Conservation (phyloP, 2,329 filamentous ascomycete genomes). For the Ascochyta fabae region DNA sequence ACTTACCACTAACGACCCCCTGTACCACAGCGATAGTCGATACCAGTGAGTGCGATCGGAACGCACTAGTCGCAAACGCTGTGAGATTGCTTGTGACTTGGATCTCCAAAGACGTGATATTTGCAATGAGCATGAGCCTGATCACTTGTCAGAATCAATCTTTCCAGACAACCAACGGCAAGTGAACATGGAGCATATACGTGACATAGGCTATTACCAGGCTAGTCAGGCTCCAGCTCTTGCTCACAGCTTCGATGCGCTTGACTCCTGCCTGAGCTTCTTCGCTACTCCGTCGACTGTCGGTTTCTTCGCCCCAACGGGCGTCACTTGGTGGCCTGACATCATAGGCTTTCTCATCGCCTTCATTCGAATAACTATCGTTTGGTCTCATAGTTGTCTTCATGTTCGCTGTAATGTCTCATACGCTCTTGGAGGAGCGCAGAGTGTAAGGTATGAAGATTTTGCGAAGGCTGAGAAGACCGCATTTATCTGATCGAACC, state of each 20-base stretch:
- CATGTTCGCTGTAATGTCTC: conserved; percentile 13
- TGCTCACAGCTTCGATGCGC: conserved; percentile 56
- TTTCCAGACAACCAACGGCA: conserved; percentile 4
- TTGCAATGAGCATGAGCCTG: conserved; percentile 63
- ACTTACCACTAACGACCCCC: conserved; percentile 60
- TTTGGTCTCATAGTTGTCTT: conserved; percentile 14
- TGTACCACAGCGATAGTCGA: conserved; percentile 70
- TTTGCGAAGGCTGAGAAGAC: conserved; percentile 4
- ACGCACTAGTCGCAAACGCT: conserved; percentile 70
- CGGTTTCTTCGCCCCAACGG: conserved; percentile 11
- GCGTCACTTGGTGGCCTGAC: conserved; percentile 7
- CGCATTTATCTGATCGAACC: conserved; percentile 21
- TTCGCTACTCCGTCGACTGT: conserved; percentile 16
- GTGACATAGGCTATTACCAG: conserved; percentile 57
- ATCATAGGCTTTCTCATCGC: conserved; percentile 9
- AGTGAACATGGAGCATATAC: conserved; percentile 19
- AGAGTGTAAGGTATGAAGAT: not conserved
- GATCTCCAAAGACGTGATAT: conserved; percentile 69
- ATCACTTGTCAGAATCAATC: not conserved
- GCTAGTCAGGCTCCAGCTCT: conserved; percentile 56
- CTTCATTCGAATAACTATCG: not conserved
- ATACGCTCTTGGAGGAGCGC: not conserved
- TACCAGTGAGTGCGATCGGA: conserved; percentile 66
- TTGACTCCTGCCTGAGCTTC: conserved; percentile 56
- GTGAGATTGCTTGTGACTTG: conserved; percentile 68